Base-by-base conservation (phyloP, 1,284 basidiomycete genomes). In the Austroboletus niveus region DNA sequence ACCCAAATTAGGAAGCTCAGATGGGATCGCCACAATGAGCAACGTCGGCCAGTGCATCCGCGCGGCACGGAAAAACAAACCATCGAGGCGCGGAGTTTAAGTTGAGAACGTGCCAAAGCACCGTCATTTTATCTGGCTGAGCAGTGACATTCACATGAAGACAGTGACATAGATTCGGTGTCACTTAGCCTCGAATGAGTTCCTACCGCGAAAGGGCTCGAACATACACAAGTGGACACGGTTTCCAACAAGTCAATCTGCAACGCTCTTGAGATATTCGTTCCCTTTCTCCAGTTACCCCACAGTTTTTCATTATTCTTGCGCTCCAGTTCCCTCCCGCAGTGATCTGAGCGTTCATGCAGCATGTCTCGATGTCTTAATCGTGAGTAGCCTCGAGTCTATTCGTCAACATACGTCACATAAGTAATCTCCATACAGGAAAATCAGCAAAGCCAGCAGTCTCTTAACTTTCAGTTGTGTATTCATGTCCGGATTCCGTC, bases 1-100 rank as follows among this genome's bases (percentile, higher is more conserved):
- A 8, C 3, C 43, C 46, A 41, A 48, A 65, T 59, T 15, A 45
- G 54, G 59, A 51, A 59, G 24, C 46, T 58, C n/a, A 39, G 30
- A 31, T 31, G 49, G 41, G 61, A 60, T 60, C 61, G 34, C 48
- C 42, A 27, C 24, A 30, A 30, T n/a, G 35, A 38, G 32, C 31
- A 31, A 15, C 14, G 29, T 29, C 29, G 29, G 29, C 29, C 29
- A 29, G 29, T 29, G 29, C 34, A 35, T 1, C 34, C 32, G 34
- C 34, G 34, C 15, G 34, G 39, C 40, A 22, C 22, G 22, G 24
- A 41, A 3, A 41, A 27, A n/a, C 8, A 38, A 17, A n/a, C 9
- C n/a, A 15, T 15, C n/a, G 14, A n/a, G 35, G 10, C 9, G 17
- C 36, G n/a, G 36, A 17, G 36, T 38, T 9, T 20, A 7, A 38